These are phyloP conservation scores for Aeschynomene evenia DNA, from an alignment of 306 rosid species.

Conservation along the genomic window DNA sequence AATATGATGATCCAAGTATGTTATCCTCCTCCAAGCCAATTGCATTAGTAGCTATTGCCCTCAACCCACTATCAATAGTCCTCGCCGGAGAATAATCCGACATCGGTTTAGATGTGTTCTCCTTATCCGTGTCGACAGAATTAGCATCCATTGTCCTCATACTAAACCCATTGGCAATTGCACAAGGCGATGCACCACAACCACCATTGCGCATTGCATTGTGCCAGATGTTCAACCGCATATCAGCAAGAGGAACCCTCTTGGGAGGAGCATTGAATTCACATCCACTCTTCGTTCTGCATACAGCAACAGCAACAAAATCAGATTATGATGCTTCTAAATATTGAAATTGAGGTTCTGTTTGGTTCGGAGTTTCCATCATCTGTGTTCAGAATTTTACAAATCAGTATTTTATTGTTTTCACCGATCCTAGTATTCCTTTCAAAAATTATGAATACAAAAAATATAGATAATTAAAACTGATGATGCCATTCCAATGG, in stretches of 20 bases:
- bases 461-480: too few relatives aligned
- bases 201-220: constrained; percentile 16
- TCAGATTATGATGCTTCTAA: background rate
- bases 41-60: background rate
- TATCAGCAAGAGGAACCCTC: constrained; percentile 61
- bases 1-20: constrained; percentile 27
- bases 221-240: constrained; percentile 36
- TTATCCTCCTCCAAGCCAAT: constrained; percentile 30
- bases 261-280: constrained; percentile 30
- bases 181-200: background rate
- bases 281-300: constrained; percentile 40
- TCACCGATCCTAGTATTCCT: too few relatives aligned
- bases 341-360: too few relatives aligned
- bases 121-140: constrained; percentile 19
- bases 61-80: background rate
- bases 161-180: background rate
- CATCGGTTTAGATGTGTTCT: constrained; percentile 18
- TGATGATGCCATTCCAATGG: too few relatives aligned
- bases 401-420: too few relatives aligned
- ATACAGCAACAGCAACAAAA: constrained; percentile 6
- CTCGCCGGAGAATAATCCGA: too few relatives aligned
- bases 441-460: too few relatives aligned
- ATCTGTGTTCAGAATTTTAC: too few relatives aligned
- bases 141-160: background rate
- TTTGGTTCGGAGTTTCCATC: too few relatives aligned